Conservation (phyloP, 2,329 filamentous ascomycete genomes). For the Fusarium tuaranense region DNA sequence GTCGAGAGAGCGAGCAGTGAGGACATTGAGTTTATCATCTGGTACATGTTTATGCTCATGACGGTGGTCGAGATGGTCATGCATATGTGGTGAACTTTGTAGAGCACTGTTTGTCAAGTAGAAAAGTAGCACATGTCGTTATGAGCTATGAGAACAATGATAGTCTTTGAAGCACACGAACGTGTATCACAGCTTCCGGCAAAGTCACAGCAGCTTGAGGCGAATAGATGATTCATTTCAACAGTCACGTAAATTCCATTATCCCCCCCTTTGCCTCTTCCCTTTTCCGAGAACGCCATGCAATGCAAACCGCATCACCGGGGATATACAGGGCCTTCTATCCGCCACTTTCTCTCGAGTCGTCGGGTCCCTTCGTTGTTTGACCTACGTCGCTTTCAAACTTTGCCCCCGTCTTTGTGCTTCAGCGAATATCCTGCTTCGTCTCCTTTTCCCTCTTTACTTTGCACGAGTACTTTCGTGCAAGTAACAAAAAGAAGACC, state of each 20-base stretch:
- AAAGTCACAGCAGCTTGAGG: slow-evolving; percentile 16
- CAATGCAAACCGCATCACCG: slow-evolving; percentile 55
- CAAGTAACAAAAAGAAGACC: neutral
- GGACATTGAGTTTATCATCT: neutral
- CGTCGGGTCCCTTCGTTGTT: slow-evolving; percentile 26
- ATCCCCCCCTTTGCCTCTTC: slow-evolving; percentile 46
- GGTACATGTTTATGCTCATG: neutral
- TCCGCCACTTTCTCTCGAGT: slow-evolving; percentile 24
- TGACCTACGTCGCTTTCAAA: slow-evolving; percentile 35
- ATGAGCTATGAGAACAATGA: slow-evolving; percentile 36
- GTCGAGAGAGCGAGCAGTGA: slow-evolving; percentile 50
- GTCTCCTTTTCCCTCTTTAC: neutral
- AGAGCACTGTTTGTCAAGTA: neutral
- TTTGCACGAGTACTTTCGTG: neutral
- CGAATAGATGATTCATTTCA: slow-evolving; percentile 44
- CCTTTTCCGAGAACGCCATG: slow-evolving; percentile 53
- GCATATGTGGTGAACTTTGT: neutral
- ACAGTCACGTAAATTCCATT: slow-evolving; percentile 48
- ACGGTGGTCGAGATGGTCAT: neutral
- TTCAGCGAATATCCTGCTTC: slow-evolving; percentile 28
- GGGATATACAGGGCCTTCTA: slow-evolving; percentile 45
- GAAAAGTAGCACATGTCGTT: slow-evolving; percentile 21
- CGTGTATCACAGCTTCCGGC: neutral
- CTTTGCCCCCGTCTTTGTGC: slow-evolving; percentile 15
- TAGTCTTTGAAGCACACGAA: neutral